Evolutionary conservation across 441 rosid genomes (phyloP).

Genomic region (Pelargonium cotyledonis): DNA sequence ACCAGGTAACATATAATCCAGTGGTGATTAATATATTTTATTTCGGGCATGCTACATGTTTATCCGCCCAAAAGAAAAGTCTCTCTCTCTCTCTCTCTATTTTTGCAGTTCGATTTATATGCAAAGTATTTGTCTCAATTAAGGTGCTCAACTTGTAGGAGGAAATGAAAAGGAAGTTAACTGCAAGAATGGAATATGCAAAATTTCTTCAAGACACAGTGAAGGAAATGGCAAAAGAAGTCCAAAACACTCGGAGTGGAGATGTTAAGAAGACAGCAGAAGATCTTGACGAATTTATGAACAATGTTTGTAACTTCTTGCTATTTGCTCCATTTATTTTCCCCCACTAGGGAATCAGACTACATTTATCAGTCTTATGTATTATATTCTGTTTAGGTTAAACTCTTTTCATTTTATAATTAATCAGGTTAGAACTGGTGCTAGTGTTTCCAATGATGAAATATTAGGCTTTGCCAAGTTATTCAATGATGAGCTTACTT

Average conservation of each 20-base stretch:
- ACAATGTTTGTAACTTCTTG: constrained; percentile 40
- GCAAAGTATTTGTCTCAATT: constrained; percentile 13
- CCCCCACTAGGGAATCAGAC: constrained; percentile 3
- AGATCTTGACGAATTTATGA: constrained; percentile 79
- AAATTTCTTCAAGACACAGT: constrained; percentile 80
- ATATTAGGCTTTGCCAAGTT: constrained; percentile 71
- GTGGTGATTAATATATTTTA: no score
- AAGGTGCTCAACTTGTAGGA: constrained; percentile 48
- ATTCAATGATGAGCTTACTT: constrained; percentile 68
- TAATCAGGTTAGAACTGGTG: constrained; percentile 63
- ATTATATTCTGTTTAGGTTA: constrained; percentile 8
- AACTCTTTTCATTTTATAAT: constrained; percentile 16
- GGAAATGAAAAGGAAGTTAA: constrained; percentile 71
- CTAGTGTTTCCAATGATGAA: constrained; percentile 64
- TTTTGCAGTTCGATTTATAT: constrained; percentile 8
- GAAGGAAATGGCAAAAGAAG: constrained; percentile 98
- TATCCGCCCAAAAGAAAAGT: background rate
- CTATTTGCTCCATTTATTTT: constrained; percentile 12
- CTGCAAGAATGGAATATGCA: constrained; percentile 78
- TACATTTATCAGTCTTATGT: background rate
- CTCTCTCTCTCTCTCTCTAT: no score
- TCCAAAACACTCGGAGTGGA: constrained; percentile 68
- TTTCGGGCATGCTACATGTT: background rate
- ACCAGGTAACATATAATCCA: no score
- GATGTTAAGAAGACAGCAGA: constrained; percentile 64